phyloP scores from a whole-genome alignment of 768 basidiomycete species.

The Leccinum longicurvipes region DNA sequence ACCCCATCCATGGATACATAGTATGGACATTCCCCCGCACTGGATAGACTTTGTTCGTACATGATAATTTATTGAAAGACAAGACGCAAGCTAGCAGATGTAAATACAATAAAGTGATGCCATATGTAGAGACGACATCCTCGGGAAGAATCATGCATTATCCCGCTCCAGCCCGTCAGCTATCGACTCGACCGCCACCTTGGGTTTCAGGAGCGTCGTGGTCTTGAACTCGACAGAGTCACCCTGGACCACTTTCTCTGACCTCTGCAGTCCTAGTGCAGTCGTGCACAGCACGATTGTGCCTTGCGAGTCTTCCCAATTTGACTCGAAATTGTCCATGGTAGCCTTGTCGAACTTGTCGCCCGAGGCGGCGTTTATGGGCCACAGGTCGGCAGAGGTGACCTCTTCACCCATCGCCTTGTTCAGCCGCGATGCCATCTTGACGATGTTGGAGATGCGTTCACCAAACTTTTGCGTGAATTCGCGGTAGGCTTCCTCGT shows the following conservation, averaged over 20 bases:
- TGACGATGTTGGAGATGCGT: conserved; percentile 33
- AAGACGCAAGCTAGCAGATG: conserved; percentile 1
- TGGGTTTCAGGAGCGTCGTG: conserved; percentile 49
- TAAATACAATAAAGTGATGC: conserved; percentile 29
- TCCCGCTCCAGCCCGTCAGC: conserved; percentile 31
- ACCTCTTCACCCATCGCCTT: conserved; percentile 59
- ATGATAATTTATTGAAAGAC: conserved; percentile 26
- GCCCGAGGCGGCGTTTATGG: conserved; percentile 43
- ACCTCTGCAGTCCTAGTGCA: conserved; percentile 48
- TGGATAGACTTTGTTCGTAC: neutral
- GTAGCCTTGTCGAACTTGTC: conserved; percentile 35
- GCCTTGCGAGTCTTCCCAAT: conserved; percentile 7
- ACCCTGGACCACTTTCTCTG: conserved; percentile 36
- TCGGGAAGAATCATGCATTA: conserved; percentile 11
- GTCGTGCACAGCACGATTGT: conserved; percentile 51
- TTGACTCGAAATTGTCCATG: conserved; percentile 47
- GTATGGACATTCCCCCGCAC: conserved; percentile 5
- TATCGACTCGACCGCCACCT: conserved; percentile 44
- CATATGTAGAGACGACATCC: conserved; percentile 6
- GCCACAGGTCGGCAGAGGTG: conserved; percentile 54
- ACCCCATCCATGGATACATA: conserved; percentile 25
- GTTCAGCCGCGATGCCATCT: conserved; percentile 30
- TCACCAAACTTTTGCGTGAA: conserved; percentile 36
- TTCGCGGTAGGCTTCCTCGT: conserved; percentile 30
- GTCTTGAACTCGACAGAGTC: conserved; percentile 47